These are phyloP conservation scores for Serendipita sp. DNA, from an alignment of 1,284 basidiomycete genomes.

Conservation along the genomic window DNA sequence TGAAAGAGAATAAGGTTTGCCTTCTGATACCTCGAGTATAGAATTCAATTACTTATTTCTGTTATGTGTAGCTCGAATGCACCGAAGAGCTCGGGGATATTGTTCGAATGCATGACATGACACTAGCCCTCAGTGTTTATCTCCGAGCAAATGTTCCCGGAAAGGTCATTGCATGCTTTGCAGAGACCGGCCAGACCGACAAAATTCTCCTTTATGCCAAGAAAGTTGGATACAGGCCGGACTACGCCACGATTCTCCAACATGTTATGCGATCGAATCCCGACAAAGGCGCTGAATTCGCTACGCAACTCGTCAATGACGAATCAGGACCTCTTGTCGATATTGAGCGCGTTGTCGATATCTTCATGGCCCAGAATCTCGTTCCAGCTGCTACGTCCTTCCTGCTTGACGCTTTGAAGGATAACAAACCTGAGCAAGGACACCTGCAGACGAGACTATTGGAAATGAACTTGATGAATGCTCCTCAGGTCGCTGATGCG, in stretches of 20 bases:
- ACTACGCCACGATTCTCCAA: conserved; percentile 90
- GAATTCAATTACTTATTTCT: background rate
- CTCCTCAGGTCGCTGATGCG: conserved; percentile 97
- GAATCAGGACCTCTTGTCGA: conserved; percentile 88
- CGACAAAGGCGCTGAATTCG: conserved; percentile 97
- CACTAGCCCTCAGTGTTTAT: conserved; percentile 96
- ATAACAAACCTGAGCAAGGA: conserved; percentile 96
- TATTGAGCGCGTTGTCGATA: conserved; percentile 90
- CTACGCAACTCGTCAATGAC: conserved; percentile 88
- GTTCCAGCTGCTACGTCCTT: conserved; percentile 98
- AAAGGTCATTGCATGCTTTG: conserved; percentile 98
- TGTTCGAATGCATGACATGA: conserved; percentile 92
- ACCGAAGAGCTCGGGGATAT: conserved; percentile 98
- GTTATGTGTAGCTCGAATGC: conserved; percentile 66
- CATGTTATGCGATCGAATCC: conserved; percentile 95
- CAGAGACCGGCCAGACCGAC: conserved; percentile 95
- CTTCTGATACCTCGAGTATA: background rate
- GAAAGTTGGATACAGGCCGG: conserved; percentile 90
- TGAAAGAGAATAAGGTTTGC: conserved; percentile 94
- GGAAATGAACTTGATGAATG: conserved; percentile 96
- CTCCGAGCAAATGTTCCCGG: conserved; percentile 95
- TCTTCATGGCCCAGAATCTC: conserved; percentile 99
- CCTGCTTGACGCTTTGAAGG: conserved; percentile 96
- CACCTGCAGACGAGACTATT: conserved; percentile 91
- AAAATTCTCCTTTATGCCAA: conserved; percentile 98